Evolutionary conservation across 306 rosid genomes (phyloP).

Genomic region (Gillenia trifoliata): DNA sequence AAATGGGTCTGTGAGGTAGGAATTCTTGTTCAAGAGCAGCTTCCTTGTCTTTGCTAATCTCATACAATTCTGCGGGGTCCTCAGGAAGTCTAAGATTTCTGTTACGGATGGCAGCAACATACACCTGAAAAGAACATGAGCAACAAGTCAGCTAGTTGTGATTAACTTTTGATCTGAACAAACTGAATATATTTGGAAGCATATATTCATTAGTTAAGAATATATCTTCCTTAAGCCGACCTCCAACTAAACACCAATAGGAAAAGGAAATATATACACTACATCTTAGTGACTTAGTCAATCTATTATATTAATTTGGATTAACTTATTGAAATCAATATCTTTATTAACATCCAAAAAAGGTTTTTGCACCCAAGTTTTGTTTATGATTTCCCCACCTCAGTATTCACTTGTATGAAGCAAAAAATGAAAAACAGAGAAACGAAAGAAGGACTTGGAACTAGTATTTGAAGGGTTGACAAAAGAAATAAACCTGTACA

Average conservation of each 20-base stretch:
- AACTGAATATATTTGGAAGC: background rate
- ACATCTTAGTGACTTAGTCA: background rate
- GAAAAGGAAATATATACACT: background rate
- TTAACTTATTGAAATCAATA: background rate
- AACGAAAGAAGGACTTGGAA: background rate
- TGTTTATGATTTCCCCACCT: no score
- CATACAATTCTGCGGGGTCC: constrained; percentile 59
- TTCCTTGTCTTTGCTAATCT: constrained; percentile 60
- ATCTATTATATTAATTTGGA: background rate
- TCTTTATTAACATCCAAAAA: background rate
- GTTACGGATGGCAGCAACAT: constrained; percentile 73
- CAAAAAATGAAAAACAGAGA: no score
- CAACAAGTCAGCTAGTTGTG: background rate
- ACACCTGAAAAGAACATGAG: constrained; percentile 48
- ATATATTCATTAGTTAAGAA: background rate
- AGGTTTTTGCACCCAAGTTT: background rate
- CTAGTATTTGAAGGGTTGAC: background rate
- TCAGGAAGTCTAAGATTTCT: constrained; percentile 68
- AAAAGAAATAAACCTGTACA: constrained; percentile 42
- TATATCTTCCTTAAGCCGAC: background rate
- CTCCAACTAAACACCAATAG: background rate
- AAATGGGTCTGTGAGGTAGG: constrained; percentile 61
- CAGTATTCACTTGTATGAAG: no score
- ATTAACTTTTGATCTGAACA: background rate
- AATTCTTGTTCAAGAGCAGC: constrained; percentile 52